Evolutionary conservation across 768 basidiomycete species (phyloP).

Genomic region (Mycena pura): DNA sequence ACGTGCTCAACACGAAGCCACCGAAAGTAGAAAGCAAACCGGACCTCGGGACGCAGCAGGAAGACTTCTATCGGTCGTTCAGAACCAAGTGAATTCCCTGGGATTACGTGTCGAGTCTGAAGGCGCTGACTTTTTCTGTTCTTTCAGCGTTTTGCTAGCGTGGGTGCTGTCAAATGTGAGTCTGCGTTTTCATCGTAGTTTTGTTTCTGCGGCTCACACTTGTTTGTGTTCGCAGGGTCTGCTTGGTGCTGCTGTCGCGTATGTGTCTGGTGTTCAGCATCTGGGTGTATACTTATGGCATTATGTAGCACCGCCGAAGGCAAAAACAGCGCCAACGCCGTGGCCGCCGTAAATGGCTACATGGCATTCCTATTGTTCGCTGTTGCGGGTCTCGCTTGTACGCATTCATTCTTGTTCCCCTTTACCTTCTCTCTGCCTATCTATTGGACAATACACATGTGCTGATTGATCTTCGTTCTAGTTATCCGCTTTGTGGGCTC

Average conservation of each 20-base stretch:
- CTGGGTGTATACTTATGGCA: background rate
- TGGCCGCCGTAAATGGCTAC: conserved; percentile 78
- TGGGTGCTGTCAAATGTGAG: conserved; percentile 89
- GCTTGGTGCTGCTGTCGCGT: conserved; percentile 79
- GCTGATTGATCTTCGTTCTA: too few relatives aligned
- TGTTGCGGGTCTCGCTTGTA: conserved; percentile 87
- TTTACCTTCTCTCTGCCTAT: background rate
- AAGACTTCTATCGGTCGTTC: conserved; percentile 89
- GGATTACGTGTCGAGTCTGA: too few relatives aligned
- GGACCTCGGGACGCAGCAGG: conserved; percentile 69
- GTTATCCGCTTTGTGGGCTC: conserved; percentile 88
- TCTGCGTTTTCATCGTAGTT: too few relatives aligned
- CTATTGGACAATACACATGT: too few relatives aligned
- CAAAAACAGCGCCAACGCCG: conserved; percentile 53
- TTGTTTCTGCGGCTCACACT: too few relatives aligned
- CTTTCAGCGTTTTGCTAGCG: conserved; percentile 60
- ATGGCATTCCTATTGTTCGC: conserved; percentile 90
- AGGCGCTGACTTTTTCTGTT: conserved; percentile 18
- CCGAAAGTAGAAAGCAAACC: conserved; percentile 72
- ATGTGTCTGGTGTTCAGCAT: conserved; percentile 34
- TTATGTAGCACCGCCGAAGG: conserved; percentile 51
- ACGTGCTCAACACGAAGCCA: conserved; percentile 78
- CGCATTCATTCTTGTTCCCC: conserved; percentile 35
- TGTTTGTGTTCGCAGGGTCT: conserved; percentile 61
- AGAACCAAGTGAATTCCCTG: conserved; percentile 87